A percentile compares a stretch with the other conserved stretches of the same genome.
These are phyloP conservation scores for Mortierella claussenii DNA, from an alignment of 192 early-diverging fungal species.

Conservation along the genomic window DNA sequence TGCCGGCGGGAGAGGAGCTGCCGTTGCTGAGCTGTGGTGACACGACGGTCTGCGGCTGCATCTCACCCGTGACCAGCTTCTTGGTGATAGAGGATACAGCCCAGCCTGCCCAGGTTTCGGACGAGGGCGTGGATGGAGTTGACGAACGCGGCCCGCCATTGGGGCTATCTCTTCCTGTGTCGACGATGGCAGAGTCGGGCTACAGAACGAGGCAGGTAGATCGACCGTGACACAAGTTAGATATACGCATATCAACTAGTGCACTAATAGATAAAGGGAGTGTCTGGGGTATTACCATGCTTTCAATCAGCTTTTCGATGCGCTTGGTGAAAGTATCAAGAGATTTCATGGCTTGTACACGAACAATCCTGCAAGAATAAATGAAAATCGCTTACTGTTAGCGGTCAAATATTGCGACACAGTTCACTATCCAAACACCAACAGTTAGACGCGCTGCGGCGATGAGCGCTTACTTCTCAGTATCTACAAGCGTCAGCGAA, in stretches of 20 bases:
- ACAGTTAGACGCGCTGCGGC: not conserved
- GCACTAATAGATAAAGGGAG: not conserved
- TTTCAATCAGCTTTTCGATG: conserved; percentile 72
- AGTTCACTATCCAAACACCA: not conserved
- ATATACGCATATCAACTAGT: too few relatives aligned
- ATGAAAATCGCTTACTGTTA: too few relatives aligned
- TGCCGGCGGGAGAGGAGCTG: conserved; percentile 11
- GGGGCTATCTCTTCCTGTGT: conserved; percentile 34
- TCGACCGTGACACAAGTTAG: too few relatives aligned
- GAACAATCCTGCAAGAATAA: conserved; percentile 66
- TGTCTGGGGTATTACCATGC: conserved; percentile 60
- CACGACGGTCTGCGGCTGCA: conserved; percentile 18
- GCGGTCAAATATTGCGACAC: too few relatives aligned
- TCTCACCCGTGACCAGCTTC: conserved; percentile 49
- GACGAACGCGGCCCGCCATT: conserved; percentile 33
- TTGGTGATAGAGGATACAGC: conserved; percentile 84
- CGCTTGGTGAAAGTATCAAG: conserved; percentile 73
- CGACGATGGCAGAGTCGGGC: conserved; percentile 64
- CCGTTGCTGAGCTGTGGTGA: conserved; percentile 1
- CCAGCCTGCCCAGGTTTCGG: conserved; percentile 89
- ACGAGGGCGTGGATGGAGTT: conserved; percentile 41
- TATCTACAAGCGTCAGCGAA: conserved; percentile 74
- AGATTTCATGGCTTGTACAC: conserved; percentile 84
- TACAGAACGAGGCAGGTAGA: not conserved
- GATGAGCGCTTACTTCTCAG: conserved; percentile 69